These are phyloP conservation scores for Oryza officinalis DNA, from an alignment of 176 grass and related monocot genomes.

Conservation along the genomic window DNA sequence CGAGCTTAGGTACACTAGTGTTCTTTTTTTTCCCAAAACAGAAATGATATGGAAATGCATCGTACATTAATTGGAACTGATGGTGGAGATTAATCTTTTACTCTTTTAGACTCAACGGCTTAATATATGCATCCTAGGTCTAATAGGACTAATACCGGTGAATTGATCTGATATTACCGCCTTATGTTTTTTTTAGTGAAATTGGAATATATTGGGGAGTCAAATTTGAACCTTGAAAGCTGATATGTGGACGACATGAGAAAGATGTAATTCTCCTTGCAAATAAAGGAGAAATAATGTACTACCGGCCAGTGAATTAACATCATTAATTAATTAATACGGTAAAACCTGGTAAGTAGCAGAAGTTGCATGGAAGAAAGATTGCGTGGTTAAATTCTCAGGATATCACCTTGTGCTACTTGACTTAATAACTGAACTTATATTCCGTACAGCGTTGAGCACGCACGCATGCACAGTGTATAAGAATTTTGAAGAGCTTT, in stretches of 20 bases:
- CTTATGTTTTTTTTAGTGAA: not conserved
- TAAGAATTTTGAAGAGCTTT: not conserved
- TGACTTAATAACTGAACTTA: constrained; percentile 20
- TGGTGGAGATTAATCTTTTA: too few species aligned
- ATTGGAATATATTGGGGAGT: not conserved
- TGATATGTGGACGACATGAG: too few species aligned
- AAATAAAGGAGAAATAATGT: not conserved
- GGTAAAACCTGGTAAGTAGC: not conserved
- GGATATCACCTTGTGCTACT: not conserved
- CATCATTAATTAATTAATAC: not conserved
- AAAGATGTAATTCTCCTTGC: not conserved
- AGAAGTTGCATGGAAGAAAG: not conserved
- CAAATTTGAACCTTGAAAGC: too few species aligned
- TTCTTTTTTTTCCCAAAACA: too few species aligned
- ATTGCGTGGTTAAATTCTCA: not conserved
- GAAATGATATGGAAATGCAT: not conserved
- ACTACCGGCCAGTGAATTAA: not conserved
- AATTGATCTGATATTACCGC: not conserved
- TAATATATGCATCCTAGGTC: too few species aligned
- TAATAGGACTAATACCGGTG: too few species aligned
- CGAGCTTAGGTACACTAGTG: too few species aligned
- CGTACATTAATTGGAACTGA: not conserved
- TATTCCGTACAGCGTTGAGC: not conserved
- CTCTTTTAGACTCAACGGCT: too few species aligned
- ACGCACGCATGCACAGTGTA: not conserved